Conservation (phyloP, 345 rosid genomes). For the Adansonia digitata region DNA sequence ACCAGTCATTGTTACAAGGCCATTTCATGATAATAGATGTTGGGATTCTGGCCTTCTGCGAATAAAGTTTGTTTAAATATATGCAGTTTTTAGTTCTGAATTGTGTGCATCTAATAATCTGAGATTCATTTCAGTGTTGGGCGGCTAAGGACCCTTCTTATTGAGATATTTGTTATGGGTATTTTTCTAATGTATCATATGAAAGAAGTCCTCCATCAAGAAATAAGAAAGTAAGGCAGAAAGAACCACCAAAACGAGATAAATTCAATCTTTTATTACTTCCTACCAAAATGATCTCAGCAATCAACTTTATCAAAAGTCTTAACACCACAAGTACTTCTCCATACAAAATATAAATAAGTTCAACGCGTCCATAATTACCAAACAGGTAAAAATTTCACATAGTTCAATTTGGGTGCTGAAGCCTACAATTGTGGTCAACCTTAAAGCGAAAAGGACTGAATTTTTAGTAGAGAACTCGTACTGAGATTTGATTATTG, state of each 20-base stretch:
- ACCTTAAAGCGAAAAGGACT: not conserved
- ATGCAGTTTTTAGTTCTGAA: not conserved
- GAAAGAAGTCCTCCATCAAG: not conserved
- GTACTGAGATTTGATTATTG: slow-evolving; percentile 50
- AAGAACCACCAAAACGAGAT: not conserved
- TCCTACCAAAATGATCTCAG: slow-evolving; percentile 4
- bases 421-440: not conserved
- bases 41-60: not conserved
- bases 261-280: slow-evolving; percentile 1
- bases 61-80: not conserved
- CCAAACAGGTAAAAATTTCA: not conserved
- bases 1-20: not conserved
- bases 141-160: not conserved
- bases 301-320: not conserved
- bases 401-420: not conserved
- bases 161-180: not conserved
- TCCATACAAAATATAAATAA: not conserved
- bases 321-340: not conserved
- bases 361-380: not conserved
- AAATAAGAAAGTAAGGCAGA: not conserved
- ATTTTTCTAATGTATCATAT: not conserved
- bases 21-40: not conserved
- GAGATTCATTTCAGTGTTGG: not conserved
- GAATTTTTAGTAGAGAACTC: slow-evolving; percentile 50
- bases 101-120: not conserved